A percentile compares a stretch with the other conserved stretches of the same genome.
phyloP scores from a whole-genome alignment of 1,284 basidiomycete genomes.

The Ceratobasidium sp. region DNA sequence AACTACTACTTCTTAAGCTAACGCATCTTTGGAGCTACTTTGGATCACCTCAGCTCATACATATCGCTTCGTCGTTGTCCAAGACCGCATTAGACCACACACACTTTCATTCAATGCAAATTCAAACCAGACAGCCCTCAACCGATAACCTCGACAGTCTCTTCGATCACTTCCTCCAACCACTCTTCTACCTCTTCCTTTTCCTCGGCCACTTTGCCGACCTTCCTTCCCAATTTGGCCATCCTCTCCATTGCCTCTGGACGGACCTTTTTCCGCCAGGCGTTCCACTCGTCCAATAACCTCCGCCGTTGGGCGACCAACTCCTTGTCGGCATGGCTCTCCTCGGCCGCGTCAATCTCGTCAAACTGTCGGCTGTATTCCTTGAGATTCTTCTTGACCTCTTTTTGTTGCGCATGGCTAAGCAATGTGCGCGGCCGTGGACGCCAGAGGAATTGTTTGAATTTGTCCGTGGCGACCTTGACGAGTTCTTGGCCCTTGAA shows the following conservation, averaged over 20 bases:
- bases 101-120: too few species aligned
- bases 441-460: constrained; percentile 99
- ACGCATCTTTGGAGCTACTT: too few species aligned
- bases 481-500: constrained; percentile 93
- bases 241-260: constrained; percentile 46
- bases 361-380: constrained; percentile 95
- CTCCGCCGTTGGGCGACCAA: constrained; percentile 90
- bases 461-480: constrained; percentile 89
- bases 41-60: too few species aligned
- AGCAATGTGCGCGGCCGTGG: constrained; percentile 90
- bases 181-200: constrained; percentile 90
- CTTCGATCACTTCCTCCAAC: constrained; percentile 90
- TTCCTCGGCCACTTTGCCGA: constrained; percentile 54
- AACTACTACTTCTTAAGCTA: too few species aligned
- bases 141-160: constrained; percentile 79
- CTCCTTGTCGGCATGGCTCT: constrained; percentile 93
- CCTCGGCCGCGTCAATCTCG: constrained; percentile 95
- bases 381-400: constrained; percentile 87
- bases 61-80: too few species aligned
- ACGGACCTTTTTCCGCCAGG: constrained; percentile 67
- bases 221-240: constrained; percentile 49
- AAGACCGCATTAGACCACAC: too few species aligned
- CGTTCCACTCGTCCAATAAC: constrained; percentile 98
- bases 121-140: not conserved
- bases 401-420: constrained; percentile 87